Evolutionary conservation across 2,329 filamentous ascomycete species (phyloP), one percentile per base, ranked within the genome.

Genomic region (Rutstroemia sp.): DNA sequence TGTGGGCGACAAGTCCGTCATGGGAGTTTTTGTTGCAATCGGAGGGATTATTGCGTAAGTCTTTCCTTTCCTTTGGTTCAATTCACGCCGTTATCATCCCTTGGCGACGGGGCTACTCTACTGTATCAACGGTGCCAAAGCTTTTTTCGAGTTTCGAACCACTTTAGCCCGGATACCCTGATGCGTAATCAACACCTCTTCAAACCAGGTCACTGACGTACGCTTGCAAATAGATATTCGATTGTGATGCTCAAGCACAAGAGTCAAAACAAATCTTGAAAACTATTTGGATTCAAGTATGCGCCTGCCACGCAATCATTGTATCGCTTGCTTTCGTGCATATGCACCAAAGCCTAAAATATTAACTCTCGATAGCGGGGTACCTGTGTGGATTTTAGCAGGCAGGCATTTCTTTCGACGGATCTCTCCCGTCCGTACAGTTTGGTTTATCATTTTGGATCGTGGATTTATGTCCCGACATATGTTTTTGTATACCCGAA

Each of bases 21-120:
- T 80, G 45, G 81, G 81, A 23, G 77, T 83, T 37, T 67, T 81
- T 5, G 67, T 82, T 58, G 81, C 81, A 5, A 71, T 85, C 50
- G 75, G 74, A 25, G 81, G 80, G 45, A 83, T 84, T 51, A 74
- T 83, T 50, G 71, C 73, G 79, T 84, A 72, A 71, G 79, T 74
- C n/a, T 14, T 41, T 19, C 42, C 23, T 23, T 23, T 39, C n/a
- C n/a, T 27, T 37, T 34, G 46, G 41, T 52, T 21, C 49, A 42
- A 10, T n/a, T 51, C 21, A 34, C 30, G 52, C 5, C 8, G 7
- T 27, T 49, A 49, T 41, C 44, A 45, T 23, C 19, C n/a, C 49
- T 41, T 51, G 18, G 39, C 50, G 30, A 34, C 16, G 38, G 9
- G 39, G 18, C 50, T 23, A 23, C 23, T 23, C 4, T 23, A 23